Conservation (phyloP, 2,329 filamentous ascomycete species). For the Hirsutella rhossiliensis region DNA sequence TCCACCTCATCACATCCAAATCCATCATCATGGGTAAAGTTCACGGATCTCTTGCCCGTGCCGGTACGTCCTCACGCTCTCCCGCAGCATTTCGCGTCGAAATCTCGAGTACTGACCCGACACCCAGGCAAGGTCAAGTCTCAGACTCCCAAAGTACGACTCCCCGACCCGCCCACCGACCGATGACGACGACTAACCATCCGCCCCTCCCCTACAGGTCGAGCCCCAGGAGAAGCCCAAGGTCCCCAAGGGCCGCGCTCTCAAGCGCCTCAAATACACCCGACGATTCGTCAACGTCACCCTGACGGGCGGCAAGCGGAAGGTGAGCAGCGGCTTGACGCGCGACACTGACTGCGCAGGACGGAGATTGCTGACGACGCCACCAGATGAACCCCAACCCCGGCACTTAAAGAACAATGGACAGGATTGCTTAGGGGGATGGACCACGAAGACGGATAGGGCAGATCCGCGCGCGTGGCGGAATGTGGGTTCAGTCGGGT, state of each 20-base stretch:
- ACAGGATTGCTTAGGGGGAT: slow-evolving; percentile 10
- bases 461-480: slow-evolving; percentile 18
- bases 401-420: slow-evolving; percentile 41
- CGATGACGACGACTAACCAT: slow-evolving; percentile 19
- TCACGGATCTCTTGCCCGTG: slow-evolving; percentile 89
- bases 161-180: slow-evolving; percentile 7
- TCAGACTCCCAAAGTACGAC: slow-evolving; percentile 77
- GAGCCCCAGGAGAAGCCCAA: slow-evolving; percentile 93
- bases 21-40: slow-evolving; percentile 72
- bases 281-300: slow-evolving; percentile 98
- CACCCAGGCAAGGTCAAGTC: slow-evolving; percentile 95
- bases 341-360: neutral
- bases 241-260: slow-evolving; percentile 90
- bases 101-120: slow-evolving; percentile 21
- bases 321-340: slow-evolving; percentile 45
- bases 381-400: slow-evolving; percentile 79
- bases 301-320: slow-evolving; percentile 95
- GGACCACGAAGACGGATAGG: slow-evolving; percentile 16
- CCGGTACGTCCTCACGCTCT: slow-evolving; percentile 28
- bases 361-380: slow-evolving; percentile 11
- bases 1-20: slow-evolving; percentile 24
- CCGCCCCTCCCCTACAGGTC: slow-evolving; percentile 39
- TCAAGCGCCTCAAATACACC: slow-evolving; percentile 94
- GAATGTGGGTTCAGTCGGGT: slow-evolving; percentile 23
- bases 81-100: neutral